phyloP scores from a whole-genome alignment of 345 rosid genomes.

The Eutrema japonicum region DNA sequence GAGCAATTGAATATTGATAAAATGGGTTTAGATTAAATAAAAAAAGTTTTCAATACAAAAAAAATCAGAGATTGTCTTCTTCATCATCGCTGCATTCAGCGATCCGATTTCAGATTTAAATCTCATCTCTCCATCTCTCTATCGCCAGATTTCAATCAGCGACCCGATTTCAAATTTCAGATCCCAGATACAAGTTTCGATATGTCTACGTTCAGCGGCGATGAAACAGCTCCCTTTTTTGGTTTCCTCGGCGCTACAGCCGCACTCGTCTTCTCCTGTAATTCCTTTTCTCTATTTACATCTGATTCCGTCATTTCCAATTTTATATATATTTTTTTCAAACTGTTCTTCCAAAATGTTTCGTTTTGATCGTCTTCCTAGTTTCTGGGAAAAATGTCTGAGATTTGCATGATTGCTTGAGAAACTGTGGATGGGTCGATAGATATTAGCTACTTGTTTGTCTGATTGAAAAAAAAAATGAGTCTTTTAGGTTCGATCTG shows the following conservation, averaged over 20 bases:
- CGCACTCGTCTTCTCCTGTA: slow-evolving; percentile 96
- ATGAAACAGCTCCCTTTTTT: slow-evolving; percentile 95
- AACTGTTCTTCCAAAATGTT: not conserved
- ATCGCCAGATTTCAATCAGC: no score
- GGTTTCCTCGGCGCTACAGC: slow-evolving; percentile 97
- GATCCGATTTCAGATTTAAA: slow-evolving; percentile 9
- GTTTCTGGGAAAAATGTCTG: not conserved
- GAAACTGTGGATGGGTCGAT: not conserved
- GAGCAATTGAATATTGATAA: no score
- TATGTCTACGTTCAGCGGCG: slow-evolving; percentile 71
- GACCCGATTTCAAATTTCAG: no score
- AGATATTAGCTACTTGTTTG: not conserved
- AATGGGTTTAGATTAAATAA: no score
- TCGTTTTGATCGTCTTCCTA: slow-evolving; percentile 19
- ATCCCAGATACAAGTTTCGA: slow-evolving; percentile 16
- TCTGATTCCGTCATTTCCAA: not conserved
- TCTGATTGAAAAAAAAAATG: slow-evolving; percentile 15
- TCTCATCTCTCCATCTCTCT: not conserved
- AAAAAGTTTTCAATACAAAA: no score
- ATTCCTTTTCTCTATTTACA: not conserved
- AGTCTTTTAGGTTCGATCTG: slow-evolving; percentile 28
- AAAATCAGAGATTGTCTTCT: no score
- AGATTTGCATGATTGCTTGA: slow-evolving; percentile 10
- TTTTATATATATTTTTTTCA: not conserved
- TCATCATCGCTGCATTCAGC: no score